Base-by-base conservation (phyloP, 1,284 basidiomycete species). In the Pseudozyma sp. region DNA sequence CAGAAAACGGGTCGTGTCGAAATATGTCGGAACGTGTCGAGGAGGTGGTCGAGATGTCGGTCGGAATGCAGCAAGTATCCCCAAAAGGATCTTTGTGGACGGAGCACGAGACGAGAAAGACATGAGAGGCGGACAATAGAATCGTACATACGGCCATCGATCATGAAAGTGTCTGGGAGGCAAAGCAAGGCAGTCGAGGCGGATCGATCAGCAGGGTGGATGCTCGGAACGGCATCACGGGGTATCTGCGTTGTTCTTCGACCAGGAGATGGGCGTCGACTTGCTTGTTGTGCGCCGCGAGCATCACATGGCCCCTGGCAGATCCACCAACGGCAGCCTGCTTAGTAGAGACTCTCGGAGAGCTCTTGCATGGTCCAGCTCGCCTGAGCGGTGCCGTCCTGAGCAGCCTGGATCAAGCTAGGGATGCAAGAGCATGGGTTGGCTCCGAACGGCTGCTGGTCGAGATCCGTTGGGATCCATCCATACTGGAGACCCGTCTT, bases 401-500 rank as follows among this genome's bases (percentile, higher is more conserved):
- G 13, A 6, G 57, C 61, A 2, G 44, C 44, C 50, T 64, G 40
- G 34, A 57, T 50, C 52, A 64, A 55, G n/a, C 44, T 51, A 9
- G 71, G 58, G 33, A 68, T 68, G 58, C 39, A 46, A 4, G 54
- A 33, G 53, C 71, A 74, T 0, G 66, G 71, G 66, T 74, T 66
- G 19, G 50, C 19, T 45, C 70, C 70, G 54, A 56, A 75, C 2
- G 73, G 68, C 51, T 71, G 66, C 11, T 45, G 56, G 39, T 75
- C 58, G 17, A 75, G 62, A 49, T 79, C 64, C 24, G 19, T 51
- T 10, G 78, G 78, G 52, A 83, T 78, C 76, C 78, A 82, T 43
- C 81, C 81, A 48, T 77, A 69, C 57, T 78, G 63, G 7, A 84
- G 68, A 50, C 83, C 79, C 30, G 79, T 76, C 68, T 79, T 63